These are phyloP conservation scores for Speleostelium caveatum DNA, from an alignment of 78 protist species.

Conservation along the genomic window DNA sequence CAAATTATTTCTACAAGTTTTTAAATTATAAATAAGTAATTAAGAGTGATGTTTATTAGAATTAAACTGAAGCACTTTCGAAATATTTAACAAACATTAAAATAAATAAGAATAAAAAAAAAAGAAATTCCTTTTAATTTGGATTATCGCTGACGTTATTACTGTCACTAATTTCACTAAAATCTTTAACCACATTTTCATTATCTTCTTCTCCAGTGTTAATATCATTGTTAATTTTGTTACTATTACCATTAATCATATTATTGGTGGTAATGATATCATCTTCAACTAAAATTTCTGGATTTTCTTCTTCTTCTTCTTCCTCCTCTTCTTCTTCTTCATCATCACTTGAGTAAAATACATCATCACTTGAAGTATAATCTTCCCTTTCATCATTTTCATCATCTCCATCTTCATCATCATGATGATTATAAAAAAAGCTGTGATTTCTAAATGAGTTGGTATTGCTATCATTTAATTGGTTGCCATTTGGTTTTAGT, in stretches of 20 bases:
- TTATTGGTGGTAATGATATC: neutral
- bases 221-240: neutral
- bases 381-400: neutral
- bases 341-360: neutral
- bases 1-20: too few species aligned
- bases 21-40: too few species aligned
- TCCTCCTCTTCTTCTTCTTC: neutral
- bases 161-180: too few species aligned
- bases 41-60: too few species aligned
- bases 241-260: neutral
- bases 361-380: neutral
- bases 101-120: too few species aligned
- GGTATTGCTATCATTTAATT: neutral
- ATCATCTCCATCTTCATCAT: neutral
- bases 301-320: slow-evolving; percentile 5
- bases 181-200: too few species aligned
- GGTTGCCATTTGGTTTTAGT: neutral
- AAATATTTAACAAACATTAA: too few species aligned
- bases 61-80: too few species aligned
- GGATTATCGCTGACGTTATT: too few species aligned
- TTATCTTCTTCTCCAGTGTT: neutral
- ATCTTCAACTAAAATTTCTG: neutral
- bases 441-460: neutral
- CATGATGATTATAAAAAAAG: neutral
- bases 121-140: too few species aligned